Base-by-base conservation (phyloP, 1,284 basidiomycete genomes). In the Ceratobasidium sp. region DNA sequence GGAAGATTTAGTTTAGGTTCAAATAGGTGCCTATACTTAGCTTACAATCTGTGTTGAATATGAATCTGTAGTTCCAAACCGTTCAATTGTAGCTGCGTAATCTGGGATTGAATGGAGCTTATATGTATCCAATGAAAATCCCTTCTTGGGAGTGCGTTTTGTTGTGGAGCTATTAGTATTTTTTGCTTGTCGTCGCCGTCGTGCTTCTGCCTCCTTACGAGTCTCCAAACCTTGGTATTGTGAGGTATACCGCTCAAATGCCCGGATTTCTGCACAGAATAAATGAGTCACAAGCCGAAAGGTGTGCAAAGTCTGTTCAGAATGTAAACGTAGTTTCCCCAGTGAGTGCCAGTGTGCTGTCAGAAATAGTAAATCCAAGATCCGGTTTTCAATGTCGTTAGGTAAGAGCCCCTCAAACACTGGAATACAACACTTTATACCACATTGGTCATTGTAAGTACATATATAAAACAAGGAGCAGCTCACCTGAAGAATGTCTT, bases 291-390 rank as follows among this genome's bases (percentile, higher is more conserved):
- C 83, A 0, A 69, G 67, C 0, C 81, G 77, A 0, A 84, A 77
- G 4, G 77, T 27, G 0, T 67, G 15, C 0, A 84, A 75, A 0
- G 81, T 83, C 0, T 76, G 75, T 0, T 81, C 78, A 0, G 81
- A 82, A 53, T 53, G 51, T 22, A 53, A 27, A 9, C 51, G 51
- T 22, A 53, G 29, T 53, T 53, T 53, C 51, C 51, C 80, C 11
- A 81, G 76, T 1, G 76, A 77, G 75, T 83, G 84, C 84, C 83
- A 85, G 0, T 76, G 75, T 22, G 51, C 51, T 9, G 29, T 22
- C n/a, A 53, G 29, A 27, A 53, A 53, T 53, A 53, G 9, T 27
- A 53, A 22, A 27, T n/a, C 29, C 29, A 9, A 27, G n/a, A 27
- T 27, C 51, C n/a, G 51, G 9, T 53, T 27, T 14, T 53, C 51